A percentile compares a stretch with the other conserved stretches of the same genome.
Evolutionary conservation across 495 filamentous ascomycete species (phyloP).

Genomic region (Neurospora sp.): DNA sequence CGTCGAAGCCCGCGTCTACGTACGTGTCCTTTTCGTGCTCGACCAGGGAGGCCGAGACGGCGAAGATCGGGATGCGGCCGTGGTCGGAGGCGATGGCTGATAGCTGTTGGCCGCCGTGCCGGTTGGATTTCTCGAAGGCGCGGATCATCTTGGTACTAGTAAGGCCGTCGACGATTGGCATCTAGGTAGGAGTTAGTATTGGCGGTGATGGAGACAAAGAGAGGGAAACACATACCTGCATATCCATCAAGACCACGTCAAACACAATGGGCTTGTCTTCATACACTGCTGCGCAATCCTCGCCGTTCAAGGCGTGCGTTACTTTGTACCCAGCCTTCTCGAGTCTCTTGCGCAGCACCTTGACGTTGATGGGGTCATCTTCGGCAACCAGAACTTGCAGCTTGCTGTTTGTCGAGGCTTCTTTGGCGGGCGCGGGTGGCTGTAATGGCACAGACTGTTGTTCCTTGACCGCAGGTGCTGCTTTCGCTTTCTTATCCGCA

Average conservation of each 20-base stretch:
- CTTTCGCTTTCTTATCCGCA: not conserved
- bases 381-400: constrained; percentile 74
- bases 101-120: constrained; percentile 16
- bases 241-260: constrained; percentile 93
- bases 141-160: constrained; percentile 77
- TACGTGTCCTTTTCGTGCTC: constrained; percentile 63
- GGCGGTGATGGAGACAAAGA: too few relatives aligned
- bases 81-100: constrained; percentile 38
- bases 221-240: constrained; percentile 54
- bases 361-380: constrained; percentile 88
- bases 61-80: constrained; percentile 69
- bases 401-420: constrained; percentile 12
- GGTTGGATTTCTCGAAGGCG: constrained; percentile 46
- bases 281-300: constrained; percentile 70
- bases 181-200: too few relatives aligned
- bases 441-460: not conserved
- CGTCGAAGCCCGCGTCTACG: constrained; percentile 77
- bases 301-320: constrained; percentile 66
- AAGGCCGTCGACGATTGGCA: constrained; percentile 88
- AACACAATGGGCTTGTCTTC: constrained; percentile 46
- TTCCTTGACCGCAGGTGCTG: not conserved
- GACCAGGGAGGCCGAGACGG: constrained; percentile 76
- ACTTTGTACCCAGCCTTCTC: constrained; percentile 71
- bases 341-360: constrained; percentile 74
- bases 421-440: constrained; percentile 1